Conservation (phyloP, 2,329 filamentous ascomycete genomes). For the Neonectria faginata region DNA sequence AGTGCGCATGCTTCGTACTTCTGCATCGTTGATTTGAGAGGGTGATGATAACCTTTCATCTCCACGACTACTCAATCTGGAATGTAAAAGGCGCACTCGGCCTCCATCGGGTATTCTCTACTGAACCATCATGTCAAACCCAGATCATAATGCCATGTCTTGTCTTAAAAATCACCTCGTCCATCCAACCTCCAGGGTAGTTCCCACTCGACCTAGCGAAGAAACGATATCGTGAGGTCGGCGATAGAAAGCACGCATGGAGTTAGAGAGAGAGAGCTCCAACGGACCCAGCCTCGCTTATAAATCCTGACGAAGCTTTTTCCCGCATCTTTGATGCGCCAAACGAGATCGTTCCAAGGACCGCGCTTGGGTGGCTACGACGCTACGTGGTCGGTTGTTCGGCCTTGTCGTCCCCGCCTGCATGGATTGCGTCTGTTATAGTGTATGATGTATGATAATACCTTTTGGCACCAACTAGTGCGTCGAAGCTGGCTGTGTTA, state of each 20-base stretch:
- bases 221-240: constrained; percentile 2
- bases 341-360: neutral
- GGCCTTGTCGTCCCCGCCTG: neutral
- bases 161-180: neutral
- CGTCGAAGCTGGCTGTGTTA: neutral
- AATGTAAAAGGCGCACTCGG: too few relatives aligned
- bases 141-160: constrained; percentile 5
- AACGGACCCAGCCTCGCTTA: constrained; percentile 21
- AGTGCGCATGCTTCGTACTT: neutral
- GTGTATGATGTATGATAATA: neutral
- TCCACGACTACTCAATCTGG: too few relatives aligned
- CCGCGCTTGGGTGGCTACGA: too few relatives aligned
- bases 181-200: constrained; percentile 19
- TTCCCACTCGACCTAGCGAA: neutral
- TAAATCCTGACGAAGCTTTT: constrained; percentile 27
- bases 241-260: neutral
- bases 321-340: neutral
- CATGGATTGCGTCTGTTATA: neutral
- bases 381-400: neutral
- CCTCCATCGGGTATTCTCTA: neutral
- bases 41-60: too few relatives aligned
- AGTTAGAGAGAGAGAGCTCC: neutral
- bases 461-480: neutral
- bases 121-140: constrained; percentile 7
- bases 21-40: too few relatives aligned